Conservation (phyloP, 768 basidiomycete genomes). For the Trametes maxima region DNA sequence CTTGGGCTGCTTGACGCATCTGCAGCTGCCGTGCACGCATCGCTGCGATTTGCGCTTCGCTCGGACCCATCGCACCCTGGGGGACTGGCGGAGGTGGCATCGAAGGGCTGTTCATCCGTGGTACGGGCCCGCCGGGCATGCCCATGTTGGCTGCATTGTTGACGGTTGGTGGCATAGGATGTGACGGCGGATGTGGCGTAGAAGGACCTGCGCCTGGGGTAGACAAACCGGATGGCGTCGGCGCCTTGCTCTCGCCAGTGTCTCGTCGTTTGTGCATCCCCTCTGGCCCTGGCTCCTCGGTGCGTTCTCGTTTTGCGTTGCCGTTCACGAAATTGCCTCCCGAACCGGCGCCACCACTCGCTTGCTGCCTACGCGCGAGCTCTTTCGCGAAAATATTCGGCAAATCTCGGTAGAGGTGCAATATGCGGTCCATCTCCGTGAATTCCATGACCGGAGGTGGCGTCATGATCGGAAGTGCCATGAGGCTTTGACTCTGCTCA, state of each 20-base stretch:
- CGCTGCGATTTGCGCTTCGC: constrained; percentile 36
- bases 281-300: constrained; percentile 49
- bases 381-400: constrained; percentile 61
- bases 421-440: constrained; percentile 58
- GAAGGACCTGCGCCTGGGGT: constrained; percentile 16
- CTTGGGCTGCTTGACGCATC: constrained; percentile 35
- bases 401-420: constrained; percentile 63
- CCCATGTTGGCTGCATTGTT: not conserved
- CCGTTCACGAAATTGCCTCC: constrained; percentile 16
- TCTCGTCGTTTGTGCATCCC: constrained; percentile 66
- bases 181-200: constrained; percentile 23
- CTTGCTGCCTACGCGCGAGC: constrained; percentile 30
- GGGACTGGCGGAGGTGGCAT: constrained; percentile 37
- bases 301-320: constrained; percentile 62
- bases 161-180: constrained; percentile 7
- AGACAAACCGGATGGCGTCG: constrained; percentile 34
- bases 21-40: constrained; percentile 37
- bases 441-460: constrained; percentile 55
- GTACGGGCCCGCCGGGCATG: constrained; percentile 11
- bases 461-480: constrained; percentile 59
- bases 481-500: constrained; percentile 27
- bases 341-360: not conserved
- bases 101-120: constrained; percentile 26
- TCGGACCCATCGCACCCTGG: constrained; percentile 27
- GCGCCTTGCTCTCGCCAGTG: constrained; percentile 61